phyloP scores from a whole-genome alignment of 176 grass and related monocot genomes.

The Musa acuminata region DNA sequence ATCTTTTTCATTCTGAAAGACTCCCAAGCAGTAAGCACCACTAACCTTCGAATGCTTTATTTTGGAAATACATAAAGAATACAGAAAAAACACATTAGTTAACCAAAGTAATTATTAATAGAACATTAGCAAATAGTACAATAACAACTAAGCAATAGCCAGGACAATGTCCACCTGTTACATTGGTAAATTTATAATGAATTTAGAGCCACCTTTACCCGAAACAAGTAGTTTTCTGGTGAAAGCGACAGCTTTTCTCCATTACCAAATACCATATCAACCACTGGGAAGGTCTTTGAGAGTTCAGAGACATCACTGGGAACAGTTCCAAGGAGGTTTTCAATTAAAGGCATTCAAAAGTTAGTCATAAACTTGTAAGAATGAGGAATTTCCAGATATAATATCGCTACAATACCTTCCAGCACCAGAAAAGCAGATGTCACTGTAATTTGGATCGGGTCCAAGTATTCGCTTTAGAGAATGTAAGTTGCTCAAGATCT shows the following conservation, averaged over 20 bases:
- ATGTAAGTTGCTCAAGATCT: slow-evolving; percentile 68
- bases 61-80: slow-evolving; percentile 22
- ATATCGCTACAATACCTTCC: slow-evolving; percentile 53
- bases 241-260: slow-evolving; percentile 86
- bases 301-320: slow-evolving; percentile 56
- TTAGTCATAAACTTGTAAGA: background rate
- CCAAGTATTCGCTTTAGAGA: slow-evolving; percentile 80
- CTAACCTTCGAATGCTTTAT: slow-evolving; percentile 94
- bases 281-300: slow-evolving; percentile 61
- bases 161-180: background rate
- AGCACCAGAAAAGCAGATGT: slow-evolving; percentile 96
- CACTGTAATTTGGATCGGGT: slow-evolving; percentile 93
- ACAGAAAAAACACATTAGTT: background rate
- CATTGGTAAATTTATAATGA: background rate
- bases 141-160: too few relatives aligned
- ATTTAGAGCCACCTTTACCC: slow-evolving; percentile 27
- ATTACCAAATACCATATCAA: slow-evolving; percentile 96
- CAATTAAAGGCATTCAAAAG: slow-evolving; percentile 3
- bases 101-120: background rate
- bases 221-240: slow-evolving; percentile 98
- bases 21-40: slow-evolving; percentile 93
- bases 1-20: slow-evolving; percentile 99
- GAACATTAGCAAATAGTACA: too few relatives aligned
- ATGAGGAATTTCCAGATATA: background rate
- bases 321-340: slow-evolving; percentile 7